Base-by-base conservation (phyloP, 2,329 filamentous ascomycete genomes). In the Aureobasidium sp. region DNA sequence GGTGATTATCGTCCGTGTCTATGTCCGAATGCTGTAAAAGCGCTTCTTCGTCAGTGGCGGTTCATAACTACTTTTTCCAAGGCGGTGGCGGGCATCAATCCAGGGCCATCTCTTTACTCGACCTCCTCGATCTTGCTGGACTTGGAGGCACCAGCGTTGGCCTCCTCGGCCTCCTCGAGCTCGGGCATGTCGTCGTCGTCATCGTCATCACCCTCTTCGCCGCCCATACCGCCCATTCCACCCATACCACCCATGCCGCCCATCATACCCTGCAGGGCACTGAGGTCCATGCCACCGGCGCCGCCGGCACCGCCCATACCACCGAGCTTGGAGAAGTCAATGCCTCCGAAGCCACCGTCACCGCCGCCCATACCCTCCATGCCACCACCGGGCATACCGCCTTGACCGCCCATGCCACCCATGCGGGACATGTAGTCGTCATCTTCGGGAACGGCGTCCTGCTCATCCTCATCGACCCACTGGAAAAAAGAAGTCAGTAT, bases 391-490 rank as follows among this genome's bases (percentile, higher is more conserved):
- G 73, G 77, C 77, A 81, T 82, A 54, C 81, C 81, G 59, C 66
- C 67, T 42, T 66, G 66, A 58, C 68, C 70, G 42, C 71, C 71
- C 66, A 72, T 64, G 69, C 69, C 76, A 67, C 77, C 77, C 77
- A 79, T 80, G 67, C 76, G 75, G 66, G 71, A 74, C 76, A 80
- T 78, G 72, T 76, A 77, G 67, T 79, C 76, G 76, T 96, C 92
- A 62, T 96, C 91, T 67, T 95, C 91, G 53, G 85, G 81, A 64
- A 84, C 87, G 77, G 91, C 91, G 73, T 97, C 89, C 81, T 99
- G 94, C 84, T 99, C 94, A 74, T 99, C 92, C 85, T 97, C 91
- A 69, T 97, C 92, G 71, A 96, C 90, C 92, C 92, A 97, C 85
- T 87, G 34, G 37, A 13, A 61, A 45, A 62, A 27, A 3, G 21